phyloP scores from a whole-genome alignment of 768 basidiomycete species.

The Calocera viscosa region DNA sequence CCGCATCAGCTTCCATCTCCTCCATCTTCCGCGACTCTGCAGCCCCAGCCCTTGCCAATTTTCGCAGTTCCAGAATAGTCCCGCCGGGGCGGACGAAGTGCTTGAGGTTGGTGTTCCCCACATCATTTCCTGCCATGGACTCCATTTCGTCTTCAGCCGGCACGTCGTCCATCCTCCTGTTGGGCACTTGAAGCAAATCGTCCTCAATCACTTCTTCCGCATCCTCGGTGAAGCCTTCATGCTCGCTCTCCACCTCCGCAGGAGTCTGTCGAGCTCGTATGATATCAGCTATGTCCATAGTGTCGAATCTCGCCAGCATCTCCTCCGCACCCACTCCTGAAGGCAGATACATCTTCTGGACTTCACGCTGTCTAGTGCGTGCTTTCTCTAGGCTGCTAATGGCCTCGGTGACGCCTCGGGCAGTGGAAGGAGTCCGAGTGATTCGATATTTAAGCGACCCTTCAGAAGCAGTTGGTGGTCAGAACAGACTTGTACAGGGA shows the following conservation, averaged over 20 bases:
- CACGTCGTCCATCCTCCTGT: neutral
- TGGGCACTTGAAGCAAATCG: neutral
- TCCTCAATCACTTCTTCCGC: neutral
- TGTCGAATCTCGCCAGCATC: neutral
- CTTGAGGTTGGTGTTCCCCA: neutral
- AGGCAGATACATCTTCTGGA: neutral
- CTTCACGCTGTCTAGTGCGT: neutral
- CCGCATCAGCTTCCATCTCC: neutral
- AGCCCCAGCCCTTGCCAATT: neutral
- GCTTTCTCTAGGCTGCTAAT: neutral
- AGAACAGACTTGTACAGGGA: neutral
- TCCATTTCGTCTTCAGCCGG: neutral
- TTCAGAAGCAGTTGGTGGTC: neutral
- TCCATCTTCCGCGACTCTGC: neutral
- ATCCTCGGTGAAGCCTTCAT: neutral
- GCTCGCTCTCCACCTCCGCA: conserved; percentile 3
- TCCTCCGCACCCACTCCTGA: neutral
- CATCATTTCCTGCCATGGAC: neutral
- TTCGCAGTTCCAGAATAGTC: neutral
- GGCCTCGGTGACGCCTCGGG: neutral
- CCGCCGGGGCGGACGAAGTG: neutral
- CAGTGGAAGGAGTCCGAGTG: neutral
- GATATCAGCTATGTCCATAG: neutral
- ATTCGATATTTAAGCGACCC: neutral
- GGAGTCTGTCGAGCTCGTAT: neutral